Conservation (phyloP, 257 asterid genomes). For the Nicotiana noctiflora region DNA sequence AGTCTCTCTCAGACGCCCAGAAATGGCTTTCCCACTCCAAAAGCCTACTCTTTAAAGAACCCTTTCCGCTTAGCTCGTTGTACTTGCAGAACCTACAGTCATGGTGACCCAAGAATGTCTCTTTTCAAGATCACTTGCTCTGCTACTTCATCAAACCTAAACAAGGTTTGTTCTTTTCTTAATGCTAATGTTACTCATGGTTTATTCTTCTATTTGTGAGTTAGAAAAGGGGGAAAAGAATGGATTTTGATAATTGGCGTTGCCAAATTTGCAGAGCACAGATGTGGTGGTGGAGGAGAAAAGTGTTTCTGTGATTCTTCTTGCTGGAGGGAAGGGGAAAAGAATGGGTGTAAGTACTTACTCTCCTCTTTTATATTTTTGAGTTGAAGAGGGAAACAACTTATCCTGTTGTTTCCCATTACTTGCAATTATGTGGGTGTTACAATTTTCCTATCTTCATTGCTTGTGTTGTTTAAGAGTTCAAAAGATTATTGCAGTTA, state of each 20-base stretch:
- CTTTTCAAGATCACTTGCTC: conserved; percentile 41
- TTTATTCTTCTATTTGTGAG: not conserved
- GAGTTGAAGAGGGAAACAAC: not conserved
- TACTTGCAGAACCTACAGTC: conserved; percentile 22
- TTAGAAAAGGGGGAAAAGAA: not conserved
- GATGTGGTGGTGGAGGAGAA: conserved; percentile 61
- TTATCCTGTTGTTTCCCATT: not conserved
- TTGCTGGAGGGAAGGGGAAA: conserved; percentile 97
- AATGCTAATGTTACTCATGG: too few relatives aligned
- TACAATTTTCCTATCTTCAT: not conserved
- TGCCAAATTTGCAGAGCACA: conserved; percentile 31
- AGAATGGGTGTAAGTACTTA: conserved; percentile 80
- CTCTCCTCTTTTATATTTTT: not conserved
- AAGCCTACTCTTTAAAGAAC: conserved; percentile 19
- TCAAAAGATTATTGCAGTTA: not conserved
- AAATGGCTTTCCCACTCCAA: conserved; percentile 12
- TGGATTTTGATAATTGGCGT: not conserved
- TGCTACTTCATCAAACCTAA: conserved; percentile 29
- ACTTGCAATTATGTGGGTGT: not conserved
- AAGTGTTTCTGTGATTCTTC: conserved; percentile 85
- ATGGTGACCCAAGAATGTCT: conserved; percentile 20
- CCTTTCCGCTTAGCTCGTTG: conserved; percentile 3
- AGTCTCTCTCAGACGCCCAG: conserved; percentile 16
- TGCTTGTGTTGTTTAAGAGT: not conserved
- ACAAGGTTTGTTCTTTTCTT: conserved; percentile 2